phyloP scores from a whole-genome alignment of 2,329 filamentous ascomycete species.

The Fusarium pininemorale region DNA sequence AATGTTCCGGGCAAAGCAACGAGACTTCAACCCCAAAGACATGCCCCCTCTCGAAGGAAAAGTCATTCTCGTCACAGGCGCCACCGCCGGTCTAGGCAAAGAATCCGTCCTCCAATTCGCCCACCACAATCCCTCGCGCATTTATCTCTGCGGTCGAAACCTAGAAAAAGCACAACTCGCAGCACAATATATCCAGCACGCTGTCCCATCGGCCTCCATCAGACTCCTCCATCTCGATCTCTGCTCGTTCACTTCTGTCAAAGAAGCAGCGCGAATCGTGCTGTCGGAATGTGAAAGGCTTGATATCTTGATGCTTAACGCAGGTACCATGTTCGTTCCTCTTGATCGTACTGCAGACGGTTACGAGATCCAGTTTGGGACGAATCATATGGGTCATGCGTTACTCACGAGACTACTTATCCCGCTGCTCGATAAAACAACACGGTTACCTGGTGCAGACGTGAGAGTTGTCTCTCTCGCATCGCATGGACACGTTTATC shows the following conservation, averaged over 20 bases:
- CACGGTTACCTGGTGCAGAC: background rate
- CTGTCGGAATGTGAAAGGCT: background rate
- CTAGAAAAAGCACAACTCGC: accelerated
- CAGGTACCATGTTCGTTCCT: background rate
- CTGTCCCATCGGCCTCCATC: accelerated
- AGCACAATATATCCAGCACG: background rate
- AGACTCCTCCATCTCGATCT: background rate
- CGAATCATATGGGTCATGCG: background rate
- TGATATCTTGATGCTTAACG: background rate
- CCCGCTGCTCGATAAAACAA: background rate
- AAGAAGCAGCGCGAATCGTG: background rate
- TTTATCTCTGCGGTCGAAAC: background rate
- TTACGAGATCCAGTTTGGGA: background rate
- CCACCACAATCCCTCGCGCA: background rate
- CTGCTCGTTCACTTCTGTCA: background rate
- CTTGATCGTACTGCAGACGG: background rate
- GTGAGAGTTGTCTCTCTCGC: background rate
- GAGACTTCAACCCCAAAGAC: background rate
- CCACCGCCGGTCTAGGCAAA: background rate
- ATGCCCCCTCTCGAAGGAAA: background rate
- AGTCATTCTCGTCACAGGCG: background rate
- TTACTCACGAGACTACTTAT: accelerated
- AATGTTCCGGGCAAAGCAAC: background rate
- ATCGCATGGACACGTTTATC: background rate
- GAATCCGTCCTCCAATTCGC: background rate